Conservation (phyloP, 2,329 filamentous ascomycete genomes). For the Aspergillus sp. region DNA sequence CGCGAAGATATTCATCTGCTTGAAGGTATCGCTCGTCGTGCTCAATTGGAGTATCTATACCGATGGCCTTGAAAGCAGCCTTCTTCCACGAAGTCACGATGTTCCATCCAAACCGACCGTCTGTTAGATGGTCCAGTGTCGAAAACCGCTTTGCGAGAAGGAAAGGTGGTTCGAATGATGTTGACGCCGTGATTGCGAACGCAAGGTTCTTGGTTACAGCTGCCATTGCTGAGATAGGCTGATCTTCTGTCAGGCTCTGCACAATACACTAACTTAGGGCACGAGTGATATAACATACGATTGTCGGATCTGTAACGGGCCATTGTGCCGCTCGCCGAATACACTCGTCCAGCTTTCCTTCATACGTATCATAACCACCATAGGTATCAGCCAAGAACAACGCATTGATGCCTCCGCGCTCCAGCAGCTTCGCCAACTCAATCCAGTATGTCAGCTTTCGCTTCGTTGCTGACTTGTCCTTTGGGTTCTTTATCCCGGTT, state of each 20-base stretch:
- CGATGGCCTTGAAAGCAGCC: constrained; percentile 62
- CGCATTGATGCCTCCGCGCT: constrained; percentile 63
- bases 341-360: constrained; percentile 59
- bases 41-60: constrained; percentile 56
- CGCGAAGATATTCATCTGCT: constrained; percentile 61
- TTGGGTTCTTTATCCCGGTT: constrained; percentile 51
- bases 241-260: background rate
- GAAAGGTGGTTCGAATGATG: constrained; percentile 63
- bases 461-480: constrained; percentile 62
- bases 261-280: too few relatives aligned
- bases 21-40: constrained; percentile 63
- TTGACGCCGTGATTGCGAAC: constrained; percentile 64
- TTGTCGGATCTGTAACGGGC: constrained; percentile 64
- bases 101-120: constrained; percentile 64
- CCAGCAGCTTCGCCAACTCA: constrained; percentile 61
- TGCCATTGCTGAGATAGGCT: constrained; percentile 66
- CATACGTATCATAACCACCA: constrained; percentile 63
- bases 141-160: constrained; percentile 63
- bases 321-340: constrained; percentile 64
- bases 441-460: constrained; percentile 63
- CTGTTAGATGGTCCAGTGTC: constrained; percentile 62
- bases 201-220: constrained; percentile 64
- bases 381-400: constrained; percentile 67
- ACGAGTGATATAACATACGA: constrained; percentile 44
- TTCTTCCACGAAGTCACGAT: constrained; percentile 66